Percentiles rank a stretch among this genome's conserved stretches.
Evolutionary conservation across 78 protist genomes (phyloP).

Genomic region (Ministeria vibrans): DNA sequence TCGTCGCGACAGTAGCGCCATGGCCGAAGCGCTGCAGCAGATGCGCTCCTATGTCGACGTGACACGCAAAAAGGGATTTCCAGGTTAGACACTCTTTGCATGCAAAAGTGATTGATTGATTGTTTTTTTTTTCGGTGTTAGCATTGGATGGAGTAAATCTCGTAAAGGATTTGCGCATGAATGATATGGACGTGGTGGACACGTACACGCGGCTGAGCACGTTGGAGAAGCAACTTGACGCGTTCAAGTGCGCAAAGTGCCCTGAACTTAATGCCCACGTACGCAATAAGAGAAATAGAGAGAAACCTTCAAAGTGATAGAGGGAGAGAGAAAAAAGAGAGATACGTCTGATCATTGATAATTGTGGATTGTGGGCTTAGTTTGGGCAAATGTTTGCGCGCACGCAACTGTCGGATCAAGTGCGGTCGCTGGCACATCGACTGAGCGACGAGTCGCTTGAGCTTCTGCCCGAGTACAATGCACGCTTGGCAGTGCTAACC

Average conservation of each 20-base stretch:
- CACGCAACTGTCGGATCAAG: not conserved
- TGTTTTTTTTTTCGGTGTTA: not conserved
- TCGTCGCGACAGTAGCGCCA: too few relatives aligned
- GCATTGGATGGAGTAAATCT: not conserved
- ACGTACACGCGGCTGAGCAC: not conserved
- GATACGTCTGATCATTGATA: too few relatives aligned
- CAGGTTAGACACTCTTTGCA: not conserved
- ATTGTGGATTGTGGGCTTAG: too few relatives aligned
- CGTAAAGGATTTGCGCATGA: not conserved
- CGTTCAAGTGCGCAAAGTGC: too few relatives aligned
- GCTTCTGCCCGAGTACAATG: slow-evolving; percentile 78
- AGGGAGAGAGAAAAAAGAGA: too few relatives aligned
- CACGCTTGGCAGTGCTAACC: slow-evolving; percentile 54
- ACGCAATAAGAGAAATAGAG: too few relatives aligned
- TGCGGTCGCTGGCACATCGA: not conserved
- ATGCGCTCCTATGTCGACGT: too few relatives aligned
- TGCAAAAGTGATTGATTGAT: too few relatives aligned
- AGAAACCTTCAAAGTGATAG: too few relatives aligned
- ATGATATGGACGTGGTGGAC: not conserved
- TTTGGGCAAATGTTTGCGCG: not conserved
- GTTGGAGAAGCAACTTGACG: not conserved
- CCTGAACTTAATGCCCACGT: too few relatives aligned
- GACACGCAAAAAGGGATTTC: too few relatives aligned
- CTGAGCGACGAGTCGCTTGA: slow-evolving; percentile 53
- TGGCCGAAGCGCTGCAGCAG: too few relatives aligned